Base-by-base conservation (phyloP, 805 yeast genomes). In the Wickerhamiella occidentalis region DNA sequence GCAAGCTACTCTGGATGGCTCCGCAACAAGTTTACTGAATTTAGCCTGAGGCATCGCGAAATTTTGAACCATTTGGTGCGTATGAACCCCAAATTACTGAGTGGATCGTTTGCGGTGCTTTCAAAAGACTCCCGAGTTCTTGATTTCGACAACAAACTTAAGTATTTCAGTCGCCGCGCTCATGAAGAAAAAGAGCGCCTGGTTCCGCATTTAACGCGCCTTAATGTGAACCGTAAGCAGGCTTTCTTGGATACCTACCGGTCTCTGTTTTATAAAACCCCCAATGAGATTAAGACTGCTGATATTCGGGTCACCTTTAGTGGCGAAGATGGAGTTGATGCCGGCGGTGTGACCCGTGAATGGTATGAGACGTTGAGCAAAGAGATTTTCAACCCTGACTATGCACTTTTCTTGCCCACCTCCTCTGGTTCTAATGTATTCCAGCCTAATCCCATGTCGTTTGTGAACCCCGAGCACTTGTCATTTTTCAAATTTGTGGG, bases 301-400 rank as follows among this genome's bases (percentile, higher is more conserved):
- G 55, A 54, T 3, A 68, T 92, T 56, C 88, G 82, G 46, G 78
- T 92, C 38, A 74, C 75, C n/a, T 92, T 92, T 68, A 79, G 79
- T 54, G 95, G 95, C 1, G 99, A 92, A 64, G 82, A 82, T 49
- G 99, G 97, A 56, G 85, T 92, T 45, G 99, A 92, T 71, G 98
- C 95, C 2, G 99, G 99, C 56, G 99, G 99, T 37, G 80, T 92
- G 13, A 85, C 96, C 0, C 73, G 99, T 60, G 99, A 92, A 64
- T 92, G 98, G 98, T 88, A 82, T 60, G 96, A 88, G 62, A 95
- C 88, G 4, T 66, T 92, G 43, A 80, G 96, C 0, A 73, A 96
- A 54, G 96, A 90, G 63, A 88, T 92, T 85, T 86, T 92, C 68
- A 87, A 90, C 62, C 94, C 97, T 0, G 95, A 86, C 59, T 87